A percentile compares a stretch with the other conserved stretches of the same genome.
phyloP scores from a whole-genome alignment of 176 grass and related monocot species.

The Triticum dicoccoides region DNA sequence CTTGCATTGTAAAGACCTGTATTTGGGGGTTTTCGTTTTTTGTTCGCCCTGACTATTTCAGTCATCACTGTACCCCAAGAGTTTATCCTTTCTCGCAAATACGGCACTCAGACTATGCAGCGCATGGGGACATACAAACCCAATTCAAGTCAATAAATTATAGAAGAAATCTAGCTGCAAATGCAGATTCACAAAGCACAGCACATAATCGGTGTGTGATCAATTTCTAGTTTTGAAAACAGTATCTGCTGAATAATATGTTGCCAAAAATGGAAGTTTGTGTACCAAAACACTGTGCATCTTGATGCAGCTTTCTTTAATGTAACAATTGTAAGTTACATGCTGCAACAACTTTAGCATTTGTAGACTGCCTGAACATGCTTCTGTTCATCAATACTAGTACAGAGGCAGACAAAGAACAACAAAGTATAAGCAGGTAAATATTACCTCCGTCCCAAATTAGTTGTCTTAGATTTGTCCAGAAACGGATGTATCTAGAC shows the following conservation, averaged over 20 bases:
- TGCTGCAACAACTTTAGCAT: not conserved
- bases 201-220: not conserved
- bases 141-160: not conserved
- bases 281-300: not conserved
- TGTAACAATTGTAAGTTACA: not conserved
- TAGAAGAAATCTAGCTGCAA: constrained; percentile 11
- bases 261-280: constrained; percentile 5
- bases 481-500: no score
- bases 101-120: not conserved
- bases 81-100: constrained; percentile 11
- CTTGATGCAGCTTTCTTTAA: not conserved
- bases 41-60: not conserved
- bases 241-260: not conserved
- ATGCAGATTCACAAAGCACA: not conserved
- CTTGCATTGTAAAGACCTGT: not conserved
- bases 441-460: no score
- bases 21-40: not conserved
- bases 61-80: not conserved
- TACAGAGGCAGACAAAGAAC: not conserved
- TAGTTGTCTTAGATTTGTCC: no score
- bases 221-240: constrained; percentile 7
- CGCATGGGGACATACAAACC: not conserved
- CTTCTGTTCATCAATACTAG: not conserved
- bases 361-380: not conserved
- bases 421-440: not conserved